Evolutionary conservation across 2,329 filamentous ascomycete species (phyloP), one percentile per base, ranked within the genome.

Genomic region (Fusarium avenaceum): DNA sequence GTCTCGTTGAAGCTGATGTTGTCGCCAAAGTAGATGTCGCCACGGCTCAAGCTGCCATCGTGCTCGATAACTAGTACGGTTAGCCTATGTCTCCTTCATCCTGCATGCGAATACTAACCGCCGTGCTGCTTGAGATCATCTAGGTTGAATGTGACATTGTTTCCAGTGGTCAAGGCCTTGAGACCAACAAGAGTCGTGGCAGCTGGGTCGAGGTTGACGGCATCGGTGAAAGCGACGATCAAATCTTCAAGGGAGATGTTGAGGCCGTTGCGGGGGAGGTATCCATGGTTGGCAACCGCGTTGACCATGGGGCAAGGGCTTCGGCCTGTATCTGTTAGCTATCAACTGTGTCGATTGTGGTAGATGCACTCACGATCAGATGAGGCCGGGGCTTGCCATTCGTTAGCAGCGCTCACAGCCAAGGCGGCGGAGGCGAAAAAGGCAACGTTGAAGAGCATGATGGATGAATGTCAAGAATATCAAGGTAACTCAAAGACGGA

Each of bases 221-320:
- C 54, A 17, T 70, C 68, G 15, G 68, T 63, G 35, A 72, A 72
- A 10, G 70, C 71, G 3, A 61, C 60, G 9, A 63, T 69, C 11
- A 73, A 32, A 10, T 73, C 71, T 0, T 53, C 48, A 19, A 68
- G 51, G 2, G 62, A 66, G 8, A 64, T 65, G 28, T 69, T 53
- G 35, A 66, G 57, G 10, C 71, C 71, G 26, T 70, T 55, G 10
- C 63, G 60, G 11, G 67, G 69, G 1, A 73, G 62, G 33, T 68
- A 74, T 26, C 70, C 71, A 30, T 73, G 71, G 59, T 73, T 73
- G 13, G 71, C 67, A 20, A 73, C 44, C 0, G 54, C 45, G 30
- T 73, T 73, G 7, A 74, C 43, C 58, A 73, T 57, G 1, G 71
- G 71, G 6, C 71, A 73, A 24, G 71, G 71, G 9, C 71, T 65